These are phyloP conservation scores for Lanzia echinophila DNA, from an alignment of 2,329 filamentous ascomycete species.

Conservation along the genomic window DNA sequence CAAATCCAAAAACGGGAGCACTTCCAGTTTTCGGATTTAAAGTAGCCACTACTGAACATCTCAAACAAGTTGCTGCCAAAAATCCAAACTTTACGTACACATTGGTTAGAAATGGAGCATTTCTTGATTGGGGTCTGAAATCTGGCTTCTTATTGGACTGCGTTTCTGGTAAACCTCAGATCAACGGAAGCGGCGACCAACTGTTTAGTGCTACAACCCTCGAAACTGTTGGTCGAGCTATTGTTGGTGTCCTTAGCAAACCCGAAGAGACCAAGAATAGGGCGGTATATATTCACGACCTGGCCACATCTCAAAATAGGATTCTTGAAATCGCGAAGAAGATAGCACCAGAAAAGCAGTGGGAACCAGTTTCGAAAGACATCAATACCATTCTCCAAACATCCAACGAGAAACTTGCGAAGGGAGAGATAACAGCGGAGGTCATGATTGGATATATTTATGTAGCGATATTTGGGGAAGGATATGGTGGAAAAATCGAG, in stretches of 20 bases:
- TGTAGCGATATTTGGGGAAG: constrained; percentile 28
- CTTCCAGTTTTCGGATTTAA: constrained; percentile 50
- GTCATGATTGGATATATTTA: constrained; percentile 32
- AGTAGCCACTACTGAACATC: constrained; percentile 34
- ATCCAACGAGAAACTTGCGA: constrained; percentile 19
- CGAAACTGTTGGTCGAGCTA: constrained; percentile 38
- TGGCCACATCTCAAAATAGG: constrained; percentile 39
- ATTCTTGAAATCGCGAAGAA: constrained; percentile 32
- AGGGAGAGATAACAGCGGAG: constrained; percentile 24
- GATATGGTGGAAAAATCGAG: constrained; percentile 31
- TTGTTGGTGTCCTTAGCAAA: constrained; percentile 43
- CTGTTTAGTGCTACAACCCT: constrained; percentile 44
- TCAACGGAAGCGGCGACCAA: constrained; percentile 46
- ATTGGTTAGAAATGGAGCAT: constrained; percentile 44
- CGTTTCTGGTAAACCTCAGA: constrained; percentile 34
- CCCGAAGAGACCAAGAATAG: constrained; percentile 48
- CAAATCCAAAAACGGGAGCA: constrained; percentile 31
- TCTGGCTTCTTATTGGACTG: constrained; percentile 40
- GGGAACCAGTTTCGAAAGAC: constrained; percentile 16
- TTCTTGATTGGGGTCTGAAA: constrained; percentile 51
- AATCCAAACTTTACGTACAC: constrained; percentile 47
- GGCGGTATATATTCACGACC: constrained; percentile 39
- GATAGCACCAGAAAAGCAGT: constrained; percentile 27
- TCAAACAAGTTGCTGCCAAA: constrained; percentile 35
- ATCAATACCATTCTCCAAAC: constrained; percentile 15